Conservation (phyloP, 73 alveolate species). For the Paraurostyla sp. region DNA sequence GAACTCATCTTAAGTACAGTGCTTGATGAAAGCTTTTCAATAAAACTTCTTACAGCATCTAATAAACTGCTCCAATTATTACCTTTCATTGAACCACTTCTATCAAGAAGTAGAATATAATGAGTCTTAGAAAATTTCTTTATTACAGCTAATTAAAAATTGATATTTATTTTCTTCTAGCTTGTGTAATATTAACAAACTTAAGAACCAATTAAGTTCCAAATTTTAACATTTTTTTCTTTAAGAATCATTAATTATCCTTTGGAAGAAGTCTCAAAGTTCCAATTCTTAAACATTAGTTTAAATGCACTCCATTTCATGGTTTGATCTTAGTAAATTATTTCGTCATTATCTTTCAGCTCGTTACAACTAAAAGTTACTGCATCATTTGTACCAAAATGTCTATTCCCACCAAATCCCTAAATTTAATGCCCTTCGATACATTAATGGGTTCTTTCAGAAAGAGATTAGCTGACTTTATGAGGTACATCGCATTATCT, state of each 20-base stretch:
- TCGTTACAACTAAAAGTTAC: slow-evolving; percentile 32
- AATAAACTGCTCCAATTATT: not conserved
- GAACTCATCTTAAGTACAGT: not conserved
- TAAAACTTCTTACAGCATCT: not conserved
- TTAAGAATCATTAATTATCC: not conserved
- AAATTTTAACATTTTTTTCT: slow-evolving; percentile 1
- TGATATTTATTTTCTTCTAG: not conserved
- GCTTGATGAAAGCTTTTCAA: no score
- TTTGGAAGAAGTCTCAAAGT: not conserved
- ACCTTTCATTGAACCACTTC: slow-evolving; percentile 35
- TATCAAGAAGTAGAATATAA: slow-evolving; percentile 1
- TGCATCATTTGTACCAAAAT: not conserved
- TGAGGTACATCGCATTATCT: slow-evolving; percentile 32
- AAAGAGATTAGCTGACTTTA: not conserved
- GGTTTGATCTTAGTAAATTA: not conserved
- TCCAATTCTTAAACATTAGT: not conserved
- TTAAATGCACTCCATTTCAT: slow-evolving; percentile 33
- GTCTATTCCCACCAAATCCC: slow-evolving; percentile 20
- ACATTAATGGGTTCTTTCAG: slow-evolving; percentile 15
- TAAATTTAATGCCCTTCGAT: slow-evolving; percentile 18
- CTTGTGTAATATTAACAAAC: not conserved
- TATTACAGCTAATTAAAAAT: not conserved
- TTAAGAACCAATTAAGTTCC: slow-evolving; percentile 3
- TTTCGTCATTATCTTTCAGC: slow-evolving; percentile 20
- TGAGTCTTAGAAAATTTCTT: not conserved